Evolutionary conservation across 352 stramenopile species (phyloP), one percentile per base, ranked within the genome.

Genomic region (Pythium rishiriense): DNA sequence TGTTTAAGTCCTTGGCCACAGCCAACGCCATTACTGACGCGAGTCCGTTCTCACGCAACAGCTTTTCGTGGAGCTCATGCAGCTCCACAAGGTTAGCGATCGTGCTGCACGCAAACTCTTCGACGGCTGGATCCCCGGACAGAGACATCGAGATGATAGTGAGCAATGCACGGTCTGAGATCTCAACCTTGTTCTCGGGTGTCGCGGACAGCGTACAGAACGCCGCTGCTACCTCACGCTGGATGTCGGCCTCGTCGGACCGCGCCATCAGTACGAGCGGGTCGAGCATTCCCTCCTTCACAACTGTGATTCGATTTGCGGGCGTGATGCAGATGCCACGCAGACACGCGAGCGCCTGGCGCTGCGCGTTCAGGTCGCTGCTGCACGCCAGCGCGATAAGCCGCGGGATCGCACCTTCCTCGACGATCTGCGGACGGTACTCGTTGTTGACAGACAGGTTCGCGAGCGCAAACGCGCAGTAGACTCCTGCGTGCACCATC

Each of bases 101-200:
- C 28, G 94, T 96, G 62, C 90, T 98, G 67, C 92, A 97, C 7
- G 93, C 85, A 62, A 98, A 96, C 59, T 96, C 87, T 66, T 99
- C 97, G 14, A 98, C 86, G 1, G 73, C 72, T 1, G 75, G 71
- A 68, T 99, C 96, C 5, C 91, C 94, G 19, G 88, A 97, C 3
- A 99, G 78, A 35, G 96, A 90, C 73, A 98, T 89, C 19, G 87
- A 94, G 39, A 98, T 97, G 60, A 99, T 96, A 8, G 96, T 98
- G 11, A 97, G 94, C 43, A 99, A 82, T 22, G 91, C 83, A 54
- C 96, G 84, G 64, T 98, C 91, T 15, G 90, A 94, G 42, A 98
- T 98, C 72, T 98, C 93, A 29, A 96, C 81, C 73, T 99, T 99
- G 75, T 98, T 99, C 72, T 98, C 96, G 7, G 90, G 85, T n/a